Evolutionary conservation across 257 asterid species (phyloP).

Genomic region (Parsonsia alboflavescens): DNA sequence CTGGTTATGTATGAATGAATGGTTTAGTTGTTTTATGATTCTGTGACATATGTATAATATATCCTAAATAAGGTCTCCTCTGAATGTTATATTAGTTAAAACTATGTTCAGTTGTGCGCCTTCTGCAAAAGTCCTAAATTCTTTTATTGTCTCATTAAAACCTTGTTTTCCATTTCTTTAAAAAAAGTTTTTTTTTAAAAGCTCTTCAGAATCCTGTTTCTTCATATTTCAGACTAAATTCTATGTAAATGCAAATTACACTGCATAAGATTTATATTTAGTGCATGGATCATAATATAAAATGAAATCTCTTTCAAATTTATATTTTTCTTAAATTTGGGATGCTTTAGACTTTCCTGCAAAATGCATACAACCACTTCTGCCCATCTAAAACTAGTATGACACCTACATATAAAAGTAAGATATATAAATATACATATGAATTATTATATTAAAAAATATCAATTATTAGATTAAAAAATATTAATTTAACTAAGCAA

Average conservation of each 20-base stretch:
- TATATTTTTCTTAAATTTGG: background rate
- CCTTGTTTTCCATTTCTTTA: background rate
- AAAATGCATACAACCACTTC: background rate
- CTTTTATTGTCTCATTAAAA: background rate
- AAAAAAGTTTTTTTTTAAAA: too few species aligned
- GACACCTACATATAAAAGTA: too few species aligned
- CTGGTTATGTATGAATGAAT: background rate
- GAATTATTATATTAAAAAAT: too few species aligned
- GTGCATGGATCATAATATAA: background rate
- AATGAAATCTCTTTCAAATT: background rate
- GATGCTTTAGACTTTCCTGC: background rate
- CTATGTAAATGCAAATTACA: background rate
- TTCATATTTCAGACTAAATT: too few species aligned
- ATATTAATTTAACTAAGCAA: too few species aligned
- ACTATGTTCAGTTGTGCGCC: background rate
- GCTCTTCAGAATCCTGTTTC: background rate
- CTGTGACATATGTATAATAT: too few species aligned
- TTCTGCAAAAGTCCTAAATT: background rate
- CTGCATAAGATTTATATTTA: background rate
- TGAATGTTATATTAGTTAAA: background rate
- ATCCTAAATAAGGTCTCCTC: too few species aligned
- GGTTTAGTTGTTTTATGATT: too few species aligned
- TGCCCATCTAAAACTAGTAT: background rate
- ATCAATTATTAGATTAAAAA: too few species aligned
- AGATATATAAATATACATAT: too few species aligned